Evolutionary conservation across 2,329 filamentous ascomycete genomes (phyloP), one percentile per base, ranked within the genome.

Genomic region (Chaetomium sp.): DNA sequence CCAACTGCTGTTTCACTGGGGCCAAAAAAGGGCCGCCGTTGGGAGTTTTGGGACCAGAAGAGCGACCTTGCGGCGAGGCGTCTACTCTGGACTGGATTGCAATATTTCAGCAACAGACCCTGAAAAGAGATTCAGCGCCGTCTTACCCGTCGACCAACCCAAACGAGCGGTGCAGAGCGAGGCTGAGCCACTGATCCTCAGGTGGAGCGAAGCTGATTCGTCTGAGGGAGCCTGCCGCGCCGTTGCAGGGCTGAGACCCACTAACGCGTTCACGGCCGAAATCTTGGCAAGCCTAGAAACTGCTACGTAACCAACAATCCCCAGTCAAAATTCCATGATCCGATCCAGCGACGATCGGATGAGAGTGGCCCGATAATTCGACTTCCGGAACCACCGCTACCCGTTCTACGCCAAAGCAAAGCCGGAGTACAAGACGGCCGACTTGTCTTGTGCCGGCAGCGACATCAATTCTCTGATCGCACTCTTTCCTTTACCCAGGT

Each of bases 351-450:
- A 60, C 49, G 33, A 57, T 68, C 67, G 61, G 66, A 67, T 62
- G 62, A 68, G 63, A 63, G 61, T 69, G 69, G 65, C 60, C 64
- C 68, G 65, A 69, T 64, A 67, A 50, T 5, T 62, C 42, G 16
- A 19, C 13, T 4, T 51, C 55, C 63, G 65, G 62, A 63, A 55
- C 16, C 29, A 42, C 49, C 35, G 33, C 57, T 6, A 62, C n/a
- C 67, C 64, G 64, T 10, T 25, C 59, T 23, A 62, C 33, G 13
- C 35, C 23, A 54, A 23, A 42, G 16, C 53, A 59, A 35, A 53
- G 27, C 49, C 16, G 19, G 47, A 62, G 35, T 61, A 63, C 58
- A 62, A 64, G 65, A 65, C 64, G 50, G 54, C 50, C 27, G 16
- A 42, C 35, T 42, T 42, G 5, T n/a, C 38, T 42, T 42, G 38